These are phyloP conservation scores for Plectosphaerella plurivora DNA, from an alignment of 2,329 filamentous ascomycete species.

Conservation along the genomic window DNA sequence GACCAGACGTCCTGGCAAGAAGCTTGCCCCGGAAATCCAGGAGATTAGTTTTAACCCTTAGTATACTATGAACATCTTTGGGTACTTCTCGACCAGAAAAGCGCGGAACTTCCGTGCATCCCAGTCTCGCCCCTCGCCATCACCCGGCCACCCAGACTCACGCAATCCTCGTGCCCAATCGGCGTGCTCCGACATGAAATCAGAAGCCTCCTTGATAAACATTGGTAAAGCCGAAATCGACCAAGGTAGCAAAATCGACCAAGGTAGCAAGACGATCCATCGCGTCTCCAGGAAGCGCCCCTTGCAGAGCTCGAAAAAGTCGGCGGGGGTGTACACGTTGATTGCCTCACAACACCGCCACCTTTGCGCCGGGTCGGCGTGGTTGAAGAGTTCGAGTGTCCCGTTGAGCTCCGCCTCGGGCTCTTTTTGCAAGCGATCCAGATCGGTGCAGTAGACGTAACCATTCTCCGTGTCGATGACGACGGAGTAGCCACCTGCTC, in stretches of 20 bases:
- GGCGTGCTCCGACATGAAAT: not conserved
- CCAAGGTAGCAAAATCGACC: not conserved
- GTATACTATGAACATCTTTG: no score
- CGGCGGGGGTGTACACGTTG: constrained; percentile 8
- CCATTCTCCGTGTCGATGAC: constrained; percentile 12
- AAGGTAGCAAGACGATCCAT: constrained; percentile 2
- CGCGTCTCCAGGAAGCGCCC: constrained; percentile 4
- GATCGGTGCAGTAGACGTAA: constrained; percentile 11
- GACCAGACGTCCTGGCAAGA: no score
- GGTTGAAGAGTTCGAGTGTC: not conserved
- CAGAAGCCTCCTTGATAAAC: no score
- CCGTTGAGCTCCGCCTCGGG: not conserved
- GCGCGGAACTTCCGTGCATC: not conserved
- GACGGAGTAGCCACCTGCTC: constrained; percentile 9
- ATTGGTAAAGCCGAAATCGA: no score
- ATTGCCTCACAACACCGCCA: not conserved
- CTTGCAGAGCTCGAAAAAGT: constrained; percentile 9
- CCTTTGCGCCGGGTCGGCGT: not conserved
- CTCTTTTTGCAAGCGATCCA: constrained; percentile 4
- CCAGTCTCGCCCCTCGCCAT: constrained; percentile 6
- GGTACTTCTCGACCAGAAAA: no score
- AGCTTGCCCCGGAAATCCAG: no score
- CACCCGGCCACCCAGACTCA: constrained; percentile 10
- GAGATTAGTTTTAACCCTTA: no score
- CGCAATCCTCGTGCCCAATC: constrained; percentile 6